Evolutionary conservation across 2,329 filamentous ascomycete genomes (phyloP).

Genomic region (Monascus ruber): DNA sequence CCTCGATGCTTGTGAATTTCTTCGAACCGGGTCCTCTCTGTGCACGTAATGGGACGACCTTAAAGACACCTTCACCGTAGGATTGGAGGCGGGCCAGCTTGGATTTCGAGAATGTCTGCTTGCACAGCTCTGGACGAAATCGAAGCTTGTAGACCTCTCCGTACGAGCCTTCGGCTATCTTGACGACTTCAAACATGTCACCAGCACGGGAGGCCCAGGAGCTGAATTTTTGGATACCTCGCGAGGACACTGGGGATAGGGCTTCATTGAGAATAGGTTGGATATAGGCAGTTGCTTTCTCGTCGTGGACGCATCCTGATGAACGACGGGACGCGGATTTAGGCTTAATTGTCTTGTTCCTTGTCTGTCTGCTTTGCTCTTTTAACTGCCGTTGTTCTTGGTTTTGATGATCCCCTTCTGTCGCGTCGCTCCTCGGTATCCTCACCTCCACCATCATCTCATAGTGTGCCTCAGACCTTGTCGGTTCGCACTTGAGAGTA

Average conservation of each 20-base stretch:
- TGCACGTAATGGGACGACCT: conserved; percentile 37
- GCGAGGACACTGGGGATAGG: conserved; percentile 22
- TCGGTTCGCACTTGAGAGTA: neutral
- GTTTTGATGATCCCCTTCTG: neutral
- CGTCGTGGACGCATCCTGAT: conserved; percentile 23
- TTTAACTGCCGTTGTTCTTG: neutral
- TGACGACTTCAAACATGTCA: conserved; percentile 38
- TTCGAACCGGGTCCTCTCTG: conserved; percentile 29
- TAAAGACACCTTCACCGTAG: conserved; percentile 36
- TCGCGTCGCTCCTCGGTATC: conserved; percentile 6
- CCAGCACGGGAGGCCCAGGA: conserved; percentile 29
- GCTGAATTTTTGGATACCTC: conserved; percentile 27
- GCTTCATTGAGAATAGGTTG: conserved; percentile 27
- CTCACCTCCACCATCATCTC: conserved; percentile 20
- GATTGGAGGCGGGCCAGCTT: conserved; percentile 27
- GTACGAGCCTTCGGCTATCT: conserved; percentile 56
- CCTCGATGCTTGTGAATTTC: conserved; percentile 35
- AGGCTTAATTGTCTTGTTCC: conserved; percentile 8
- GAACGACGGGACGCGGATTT: conserved; percentile 14
- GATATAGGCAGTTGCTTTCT: conserved; percentile 24
- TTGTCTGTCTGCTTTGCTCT: neutral
- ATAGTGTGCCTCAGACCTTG: conserved; percentile 3
- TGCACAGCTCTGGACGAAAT: conserved; percentile 25
- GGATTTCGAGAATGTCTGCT: conserved; percentile 24
- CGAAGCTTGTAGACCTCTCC: conserved; percentile 53